Percentiles rank a stretch among this genome's conserved stretches.
phyloP scores from a whole-genome alignment of 768 basidiomycete genomes.

The Boletellus sp. region DNA sequence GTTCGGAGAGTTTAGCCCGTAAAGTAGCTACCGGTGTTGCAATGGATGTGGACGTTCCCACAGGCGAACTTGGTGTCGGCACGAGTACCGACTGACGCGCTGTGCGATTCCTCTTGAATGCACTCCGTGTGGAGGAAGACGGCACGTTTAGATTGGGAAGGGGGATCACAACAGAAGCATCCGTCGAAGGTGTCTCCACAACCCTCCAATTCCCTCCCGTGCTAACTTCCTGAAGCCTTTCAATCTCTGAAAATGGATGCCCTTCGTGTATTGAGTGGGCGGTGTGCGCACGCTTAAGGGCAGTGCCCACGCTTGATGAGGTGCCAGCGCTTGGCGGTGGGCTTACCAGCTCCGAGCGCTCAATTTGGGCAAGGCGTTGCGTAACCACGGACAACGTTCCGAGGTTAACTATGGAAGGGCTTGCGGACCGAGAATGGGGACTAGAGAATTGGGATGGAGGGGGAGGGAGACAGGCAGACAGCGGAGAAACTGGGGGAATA shows the following conservation, averaged over 20 bases:
- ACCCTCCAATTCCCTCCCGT: background rate
- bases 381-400: constrained; percentile 61
- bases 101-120: constrained; percentile 14
- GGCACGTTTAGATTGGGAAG: constrained; percentile 15
- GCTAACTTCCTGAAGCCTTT: constrained; percentile 19
- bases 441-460: constrained; percentile 25
- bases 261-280: constrained; percentile 8
- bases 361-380: constrained; percentile 61
- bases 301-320: constrained; percentile 21
- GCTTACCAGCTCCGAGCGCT: constrained; percentile 28
- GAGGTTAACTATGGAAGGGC: constrained; percentile 62
- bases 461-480: constrained; percentile 22
- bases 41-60: background rate
- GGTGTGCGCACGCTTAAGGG: constrained; percentile 25
- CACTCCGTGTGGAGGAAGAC: constrained; percentile 20
- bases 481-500: constrained; percentile 8
- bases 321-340: constrained; percentile 18
- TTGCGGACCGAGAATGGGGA: constrained; percentile 34
- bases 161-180: constrained; percentile 23
- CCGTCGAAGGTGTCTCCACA: constrained; percentile 18
- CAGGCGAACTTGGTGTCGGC: constrained; percentile 11
- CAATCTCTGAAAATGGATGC: constrained; percentile 22
- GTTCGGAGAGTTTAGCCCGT: constrained; percentile 19
- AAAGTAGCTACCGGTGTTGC: constrained; percentile 3
- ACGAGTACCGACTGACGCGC: background rate